Conservation (phyloP, 2,329 filamentous ascomycete genomes). For the Fonsecaea nubica region DNA sequence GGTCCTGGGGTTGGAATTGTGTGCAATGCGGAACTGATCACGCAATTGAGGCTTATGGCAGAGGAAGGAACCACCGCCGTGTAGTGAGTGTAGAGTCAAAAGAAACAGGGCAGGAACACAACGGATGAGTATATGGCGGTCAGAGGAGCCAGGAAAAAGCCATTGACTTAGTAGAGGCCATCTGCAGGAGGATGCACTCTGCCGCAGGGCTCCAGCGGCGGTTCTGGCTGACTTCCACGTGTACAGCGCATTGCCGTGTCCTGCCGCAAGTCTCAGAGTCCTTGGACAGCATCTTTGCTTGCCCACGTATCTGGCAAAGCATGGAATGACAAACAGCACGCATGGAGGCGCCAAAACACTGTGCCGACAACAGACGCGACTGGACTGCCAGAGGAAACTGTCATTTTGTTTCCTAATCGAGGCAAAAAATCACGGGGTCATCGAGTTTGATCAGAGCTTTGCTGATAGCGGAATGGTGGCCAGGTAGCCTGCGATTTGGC, state of each 20-base stretch:
- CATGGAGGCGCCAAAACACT: neutral
- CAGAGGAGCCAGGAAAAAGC: constrained; percentile 1
- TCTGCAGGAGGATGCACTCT: constrained; percentile 6
- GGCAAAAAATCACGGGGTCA: constrained; percentile 33
- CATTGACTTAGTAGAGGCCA: constrained; percentile 2
- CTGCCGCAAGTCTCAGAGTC: neutral
- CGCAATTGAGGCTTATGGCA: constrained; percentile 32
- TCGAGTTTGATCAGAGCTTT: neutral
- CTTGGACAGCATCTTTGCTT: neutral
- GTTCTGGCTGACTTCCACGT: constrained; percentile 1
- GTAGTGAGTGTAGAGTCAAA: constrained; percentile 11
- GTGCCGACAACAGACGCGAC: constrained; percentile 9
- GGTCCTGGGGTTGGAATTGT: constrained; percentile 23
- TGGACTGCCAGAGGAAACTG: neutral
- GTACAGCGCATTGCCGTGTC: constrained; percentile 1
- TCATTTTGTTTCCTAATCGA: constrained; percentile 28
- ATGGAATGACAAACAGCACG: neutral
- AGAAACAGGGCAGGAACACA: constrained; percentile 1
- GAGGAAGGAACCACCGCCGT: constrained; percentile 19
- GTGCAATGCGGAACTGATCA: constrained; percentile 29
- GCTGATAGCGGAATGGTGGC: constrained; percentile 9
- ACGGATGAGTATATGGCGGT: constrained; percentile 12
- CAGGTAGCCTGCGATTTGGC: constrained; percentile 3
- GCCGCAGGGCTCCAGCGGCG: neutral
- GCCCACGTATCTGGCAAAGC: neutral